Percentiles rank a stretch among this genome's conserved stretches.
Conservation (phyloP, 441 rosid species). For the Erysimum pusillum region DNA sequence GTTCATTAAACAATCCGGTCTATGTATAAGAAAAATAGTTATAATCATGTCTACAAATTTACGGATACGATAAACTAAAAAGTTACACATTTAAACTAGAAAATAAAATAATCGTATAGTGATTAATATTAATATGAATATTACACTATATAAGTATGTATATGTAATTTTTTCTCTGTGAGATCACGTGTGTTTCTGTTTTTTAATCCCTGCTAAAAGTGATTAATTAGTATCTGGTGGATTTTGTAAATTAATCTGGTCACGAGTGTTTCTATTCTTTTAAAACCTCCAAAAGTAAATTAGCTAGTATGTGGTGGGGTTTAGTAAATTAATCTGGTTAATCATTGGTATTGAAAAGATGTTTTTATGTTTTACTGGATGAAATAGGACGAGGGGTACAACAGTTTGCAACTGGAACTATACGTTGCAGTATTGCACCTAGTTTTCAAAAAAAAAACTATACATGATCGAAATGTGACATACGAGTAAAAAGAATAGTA, state of each 20-base stretch:
- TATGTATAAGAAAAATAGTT: too few relatives aligned
- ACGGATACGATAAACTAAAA: background rate
- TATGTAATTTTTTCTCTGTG: background rate
- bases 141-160: background rate
- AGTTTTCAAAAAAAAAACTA: background rate
- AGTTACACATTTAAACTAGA: background rate
- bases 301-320: background rate
- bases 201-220: background rate
- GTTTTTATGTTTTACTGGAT: background rate
- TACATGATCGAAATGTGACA: background rate
- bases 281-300: background rate
- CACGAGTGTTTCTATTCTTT: constrained; percentile 7
- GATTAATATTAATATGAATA: background rate
- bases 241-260: too few relatives aligned
- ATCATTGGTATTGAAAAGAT: constrained; percentile 2
- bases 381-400: constrained; percentile 8
- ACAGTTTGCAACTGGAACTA: constrained; percentile 21
- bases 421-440: constrained; percentile 36
- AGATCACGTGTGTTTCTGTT: constrained; percentile 28
- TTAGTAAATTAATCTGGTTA: background rate
- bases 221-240: too few relatives aligned
- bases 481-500: constrained; percentile 35
- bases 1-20: background rate
- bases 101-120: background rate
- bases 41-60: too few relatives aligned